Conservation (phyloP, 352 stramenopile genomes). For the Phytopythium ostracodes region DNA sequence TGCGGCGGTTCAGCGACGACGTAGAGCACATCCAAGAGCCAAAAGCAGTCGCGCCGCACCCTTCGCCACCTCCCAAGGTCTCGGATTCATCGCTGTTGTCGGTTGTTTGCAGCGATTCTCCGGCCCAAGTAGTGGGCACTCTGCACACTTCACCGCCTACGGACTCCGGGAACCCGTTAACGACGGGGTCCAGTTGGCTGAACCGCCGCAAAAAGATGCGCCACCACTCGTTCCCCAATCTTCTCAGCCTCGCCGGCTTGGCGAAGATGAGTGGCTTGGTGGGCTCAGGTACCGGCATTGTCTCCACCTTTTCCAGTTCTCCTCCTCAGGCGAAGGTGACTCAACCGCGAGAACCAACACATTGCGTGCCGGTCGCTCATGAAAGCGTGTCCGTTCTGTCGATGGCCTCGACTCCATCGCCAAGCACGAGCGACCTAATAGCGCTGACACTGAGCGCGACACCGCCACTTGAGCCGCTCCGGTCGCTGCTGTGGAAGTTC, state of each 20-base stretch:
- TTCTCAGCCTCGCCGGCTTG: constrained; percentile 25
- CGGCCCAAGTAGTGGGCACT: neutral
- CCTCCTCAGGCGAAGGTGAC: neutral
- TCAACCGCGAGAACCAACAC: neutral
- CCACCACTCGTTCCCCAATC: constrained; percentile 67
- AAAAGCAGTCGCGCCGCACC: neutral
- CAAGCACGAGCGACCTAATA: neutral
- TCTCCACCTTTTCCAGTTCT: neutral
- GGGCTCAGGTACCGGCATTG: neutral
- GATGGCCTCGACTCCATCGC: neutral
- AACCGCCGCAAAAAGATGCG: constrained; percentile 30
- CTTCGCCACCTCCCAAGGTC: neutral
- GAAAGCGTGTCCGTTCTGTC: neutral
- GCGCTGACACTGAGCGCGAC: neutral
- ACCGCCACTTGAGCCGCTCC: constrained; percentile 23
- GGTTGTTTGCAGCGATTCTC: neutral
- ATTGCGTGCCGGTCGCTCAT: neutral
- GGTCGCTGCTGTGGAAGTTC: constrained; percentile 43
- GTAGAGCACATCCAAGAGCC: constrained; percentile 21
- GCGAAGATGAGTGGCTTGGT: constrained; percentile 16
- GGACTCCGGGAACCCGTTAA: neutral
- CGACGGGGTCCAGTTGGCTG: neutral
- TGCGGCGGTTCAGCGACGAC: constrained; percentile 64
- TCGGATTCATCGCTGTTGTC: neutral
- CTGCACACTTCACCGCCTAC: neutral